Evolutionary conservation across 2,329 filamentous ascomycete species (phyloP), one percentile per base, ranked within the genome.

Genomic region (Fusarium sp.): DNA sequence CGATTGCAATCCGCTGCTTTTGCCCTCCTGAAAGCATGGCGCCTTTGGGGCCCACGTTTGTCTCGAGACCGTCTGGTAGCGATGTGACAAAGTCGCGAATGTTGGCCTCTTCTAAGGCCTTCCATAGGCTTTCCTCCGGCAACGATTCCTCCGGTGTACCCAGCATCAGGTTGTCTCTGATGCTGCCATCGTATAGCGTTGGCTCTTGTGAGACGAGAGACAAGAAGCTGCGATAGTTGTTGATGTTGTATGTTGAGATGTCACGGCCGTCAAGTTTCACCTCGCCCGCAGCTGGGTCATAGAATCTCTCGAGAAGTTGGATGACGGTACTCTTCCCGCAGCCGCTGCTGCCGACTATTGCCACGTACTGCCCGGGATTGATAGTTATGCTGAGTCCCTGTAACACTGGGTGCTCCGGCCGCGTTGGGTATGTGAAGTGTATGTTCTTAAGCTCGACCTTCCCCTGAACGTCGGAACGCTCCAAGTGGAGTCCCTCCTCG

Each of bases 1-100:
- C 95, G 77, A 98, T 98, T 57, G 93, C 94, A 41, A 98, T 91
- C 66, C 95, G 92, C 81, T 98, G 95, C 78, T 97, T 97, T 80
- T 98, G 95, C 0, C 95, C 95, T 57, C 95, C 95, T 3, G 91
- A 94, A 23, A 97, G 84, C 78, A 97, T 88, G 20, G 89, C 87
- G 43, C 94, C 95, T 81, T 97, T 97, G 79, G 87, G 92, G 33
- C 95, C 95, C 26, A 97, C 93, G 7, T 94, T 78, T 0, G 94
- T 97, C 75, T 90, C 87, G 82, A 97, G 93, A 21, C 93, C 94
- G 12, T 97, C 93, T 3, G 93, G 93, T 24, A 97, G 84, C 6
- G 92, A 94, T 75, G 92, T 84, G 82, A 97, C 93, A 77, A 97
- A 97, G 77, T 97, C 93, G 81, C 94, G 94, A 73, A 97, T 97